These are phyloP conservation scores for Naematelia aurantialba DNA, from an alignment of 768 basidiomycete genomes.

Conservation along the genomic window DNA sequence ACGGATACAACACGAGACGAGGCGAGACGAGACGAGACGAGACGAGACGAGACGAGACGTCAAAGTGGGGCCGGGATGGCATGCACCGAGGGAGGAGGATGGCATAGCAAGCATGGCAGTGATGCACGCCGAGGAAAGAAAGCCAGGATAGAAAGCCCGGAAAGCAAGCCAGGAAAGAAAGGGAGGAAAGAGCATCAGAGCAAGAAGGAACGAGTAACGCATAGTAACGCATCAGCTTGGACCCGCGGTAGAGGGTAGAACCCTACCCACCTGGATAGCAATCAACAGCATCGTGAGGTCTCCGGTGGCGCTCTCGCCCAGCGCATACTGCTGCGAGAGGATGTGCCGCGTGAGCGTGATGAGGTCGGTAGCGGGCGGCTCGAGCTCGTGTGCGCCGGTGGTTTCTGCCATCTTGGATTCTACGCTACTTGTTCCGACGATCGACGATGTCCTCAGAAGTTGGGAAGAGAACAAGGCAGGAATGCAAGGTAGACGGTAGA, in stretches of 20 bases:
- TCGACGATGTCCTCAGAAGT: too few species aligned
- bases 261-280: constrained; percentile 75
- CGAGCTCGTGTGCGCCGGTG: constrained; percentile 57
- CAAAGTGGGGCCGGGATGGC: not conserved
- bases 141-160: too few species aligned
- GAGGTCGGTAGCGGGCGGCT: constrained; percentile 75
- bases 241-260: not conserved
- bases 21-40: too few species aligned
- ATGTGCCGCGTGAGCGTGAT: constrained; percentile 94
- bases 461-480: too few species aligned
- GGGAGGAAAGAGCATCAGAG: not conserved
- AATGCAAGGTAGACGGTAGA: too few species aligned
- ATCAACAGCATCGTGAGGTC: constrained; percentile 91
- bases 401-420: constrained; percentile 7
- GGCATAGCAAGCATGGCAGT: too few species aligned
- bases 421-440: not conserved
- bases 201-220: not conserved
- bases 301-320: constrained; percentile 79
- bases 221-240: not conserved
- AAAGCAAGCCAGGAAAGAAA: not conserved
- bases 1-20: not conserved
- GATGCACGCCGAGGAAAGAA: too few species aligned
- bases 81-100: not conserved
- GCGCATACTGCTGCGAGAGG: constrained; percentile 73
- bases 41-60: not conserved